phyloP scores from a whole-genome alignment of 1,284 basidiomycete species.

The Cutaneotrichosporon sp. region DNA sequence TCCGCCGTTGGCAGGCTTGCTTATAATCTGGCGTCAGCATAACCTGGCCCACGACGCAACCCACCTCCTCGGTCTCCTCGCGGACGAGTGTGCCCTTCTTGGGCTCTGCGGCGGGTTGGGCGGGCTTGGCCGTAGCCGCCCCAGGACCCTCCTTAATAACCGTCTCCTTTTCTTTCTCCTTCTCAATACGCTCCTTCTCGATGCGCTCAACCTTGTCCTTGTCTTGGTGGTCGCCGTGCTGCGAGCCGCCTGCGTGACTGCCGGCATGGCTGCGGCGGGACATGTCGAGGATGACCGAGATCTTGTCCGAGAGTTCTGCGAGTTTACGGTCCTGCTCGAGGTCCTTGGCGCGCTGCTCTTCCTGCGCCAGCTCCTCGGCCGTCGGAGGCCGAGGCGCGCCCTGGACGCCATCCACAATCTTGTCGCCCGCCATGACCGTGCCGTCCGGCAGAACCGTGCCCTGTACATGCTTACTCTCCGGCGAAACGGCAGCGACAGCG shows the following conservation, averaged over 20 bases:
- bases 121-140: no score
- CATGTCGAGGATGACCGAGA: conserved; percentile 10
- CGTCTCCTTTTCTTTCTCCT: neutral
- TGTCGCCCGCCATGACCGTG: conserved; percentile 41
- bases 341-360: conserved; percentile 27
- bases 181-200: neutral
- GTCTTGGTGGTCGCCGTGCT: conserved; percentile 1
- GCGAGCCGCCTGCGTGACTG: neutral
- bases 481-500: conserved; percentile 19
- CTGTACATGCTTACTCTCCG: conserved; percentile 26
- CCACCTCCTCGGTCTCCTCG: conserved; percentile 39
- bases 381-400: conserved; percentile 28
- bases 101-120: neutral
- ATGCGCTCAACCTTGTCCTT: conserved; percentile 1
- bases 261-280: neutral
- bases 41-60: neutral
- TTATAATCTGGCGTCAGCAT: conserved; percentile 7
- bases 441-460: conserved; percentile 41
- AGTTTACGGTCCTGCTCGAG: conserved; percentile 37
- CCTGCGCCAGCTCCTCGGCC: conserved; percentile 14
- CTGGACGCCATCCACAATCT: conserved; percentile 38
- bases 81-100: conserved; percentile 22
- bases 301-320: conserved; percentile 23
- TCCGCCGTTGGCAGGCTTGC: neutral
- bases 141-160: conserved; percentile 1